Percentiles rank a stretch among this genome's conserved stretches.
These are phyloP conservation scores for Boletus tomentosulus DNA, from an alignment of 768 basidiomycete species.

Conservation along the genomic window DNA sequence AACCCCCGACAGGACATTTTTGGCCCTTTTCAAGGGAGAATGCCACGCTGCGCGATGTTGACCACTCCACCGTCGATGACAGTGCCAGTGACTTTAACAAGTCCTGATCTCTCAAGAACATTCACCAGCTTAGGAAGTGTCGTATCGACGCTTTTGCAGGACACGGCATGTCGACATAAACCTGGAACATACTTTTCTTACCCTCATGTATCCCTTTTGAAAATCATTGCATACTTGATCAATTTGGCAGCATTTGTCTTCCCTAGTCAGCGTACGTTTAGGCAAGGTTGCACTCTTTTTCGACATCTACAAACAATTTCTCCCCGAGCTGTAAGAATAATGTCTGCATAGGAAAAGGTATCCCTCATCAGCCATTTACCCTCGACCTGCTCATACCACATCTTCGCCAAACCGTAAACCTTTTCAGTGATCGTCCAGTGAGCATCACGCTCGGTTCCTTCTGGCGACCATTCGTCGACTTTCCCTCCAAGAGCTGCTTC, in stretches of 20 bases:
- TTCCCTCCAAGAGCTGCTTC: constrained; percentile 29
- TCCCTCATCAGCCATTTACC: constrained; percentile 32
- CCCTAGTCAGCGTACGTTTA: too few relatives aligned
- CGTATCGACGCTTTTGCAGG: constrained; percentile 47
- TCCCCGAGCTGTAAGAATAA: constrained; percentile 23
- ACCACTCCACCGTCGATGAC: constrained; percentile 49
- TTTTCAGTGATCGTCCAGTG: constrained; percentile 26
- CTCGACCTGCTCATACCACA: constrained; percentile 19
- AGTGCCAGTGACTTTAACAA: constrained; percentile 58
- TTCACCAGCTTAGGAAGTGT: constrained; percentile 62
- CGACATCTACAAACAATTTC: constrained; percentile 19
- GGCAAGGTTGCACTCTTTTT: constrained; percentile 23
- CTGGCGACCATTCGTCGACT: constrained; percentile 39
- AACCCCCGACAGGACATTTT: not conserved
- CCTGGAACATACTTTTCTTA: constrained; percentile 43
- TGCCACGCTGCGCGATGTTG: constrained; percentile 66
- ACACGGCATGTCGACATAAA: constrained; percentile 60
- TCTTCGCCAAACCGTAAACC: constrained; percentile 5
- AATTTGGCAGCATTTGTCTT: too few relatives aligned
- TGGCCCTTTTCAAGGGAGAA: constrained; percentile 40
- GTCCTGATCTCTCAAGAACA: constrained; percentile 55
- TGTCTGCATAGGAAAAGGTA: constrained; percentile 30
- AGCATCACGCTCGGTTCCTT: constrained; percentile 29
- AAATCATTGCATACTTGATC: not conserved
- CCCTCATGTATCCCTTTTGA: not conserved